phyloP scores from a whole-genome alignment of 148 eudicot genomes.

The Agrostemma githago region DNA sequence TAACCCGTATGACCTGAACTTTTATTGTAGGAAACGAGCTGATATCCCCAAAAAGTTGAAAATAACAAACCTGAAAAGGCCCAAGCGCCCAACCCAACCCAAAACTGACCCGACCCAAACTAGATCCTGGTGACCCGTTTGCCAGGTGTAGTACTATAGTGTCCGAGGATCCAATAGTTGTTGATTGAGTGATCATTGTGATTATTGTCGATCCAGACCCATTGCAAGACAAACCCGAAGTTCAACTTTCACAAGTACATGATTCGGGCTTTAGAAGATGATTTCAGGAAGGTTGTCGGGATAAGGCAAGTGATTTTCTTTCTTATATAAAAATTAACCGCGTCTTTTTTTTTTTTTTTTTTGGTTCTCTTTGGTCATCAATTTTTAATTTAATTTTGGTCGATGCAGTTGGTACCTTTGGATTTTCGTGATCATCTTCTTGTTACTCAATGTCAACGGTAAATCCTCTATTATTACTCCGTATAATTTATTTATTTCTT shows the following conservation, averaged over 20 bases:
- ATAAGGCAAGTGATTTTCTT: slow-evolving; percentile 56
- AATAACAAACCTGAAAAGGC: no score
- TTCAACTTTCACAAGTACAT: slow-evolving; percentile 96
- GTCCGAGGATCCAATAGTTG: not conserved
- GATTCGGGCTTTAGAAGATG: slow-evolving; percentile 94
- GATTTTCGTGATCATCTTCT: slow-evolving; percentile 78
- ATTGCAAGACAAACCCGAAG: slow-evolving; percentile 70
- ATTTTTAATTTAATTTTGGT: slow-evolving; percentile 14
- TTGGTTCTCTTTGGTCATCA: not conserved
- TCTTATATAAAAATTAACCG: not conserved
- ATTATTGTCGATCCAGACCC: slow-evolving; percentile 46
- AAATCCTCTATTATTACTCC: slow-evolving; percentile 12
- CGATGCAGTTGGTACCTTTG: slow-evolving; percentile 96
- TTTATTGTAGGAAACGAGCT: no score
- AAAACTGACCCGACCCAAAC: no score
- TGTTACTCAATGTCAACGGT: slow-evolving; percentile 85
- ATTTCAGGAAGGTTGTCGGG: slow-evolving; percentile 84
- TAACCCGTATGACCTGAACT: no score
- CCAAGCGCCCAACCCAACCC: no score
- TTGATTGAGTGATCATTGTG: not conserved
- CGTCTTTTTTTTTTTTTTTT: not conserved
- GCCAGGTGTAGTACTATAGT: not conserved
- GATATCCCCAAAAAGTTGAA: no score
- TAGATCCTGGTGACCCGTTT: no score
- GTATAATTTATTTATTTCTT: not conserved